Evolutionary conservation across 495 filamentous ascomycete genomes (phyloP).

Genomic region (Annulohypoxylon bovei): DNA sequence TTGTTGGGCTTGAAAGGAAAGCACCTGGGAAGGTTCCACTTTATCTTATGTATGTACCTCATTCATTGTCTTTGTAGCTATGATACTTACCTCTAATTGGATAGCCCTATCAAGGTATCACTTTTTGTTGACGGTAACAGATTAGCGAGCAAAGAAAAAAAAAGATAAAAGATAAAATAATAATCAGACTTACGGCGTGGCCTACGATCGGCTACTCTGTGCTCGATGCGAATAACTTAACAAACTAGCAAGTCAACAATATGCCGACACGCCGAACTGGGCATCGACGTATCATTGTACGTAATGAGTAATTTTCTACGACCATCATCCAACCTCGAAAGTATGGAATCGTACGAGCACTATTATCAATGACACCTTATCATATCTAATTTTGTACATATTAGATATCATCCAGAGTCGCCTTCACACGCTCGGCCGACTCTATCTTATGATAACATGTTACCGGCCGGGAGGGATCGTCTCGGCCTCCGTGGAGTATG

Average conservation of each 20-base stretch:
- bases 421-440: conserved; percentile 25
- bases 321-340: conserved; percentile 22
- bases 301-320: conserved; percentile 34
- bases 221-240: background rate
- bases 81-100: conserved; percentile 20
- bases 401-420: background rate
- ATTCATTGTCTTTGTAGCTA: background rate
- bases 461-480: conserved; percentile 28
- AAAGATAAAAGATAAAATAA: background rate
- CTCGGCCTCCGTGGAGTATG: background rate
- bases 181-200: conserved; percentile 10
- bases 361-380: conserved; percentile 28
- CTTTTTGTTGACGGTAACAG: conserved; percentile 4
- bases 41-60: background rate
- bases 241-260: conserved; percentile 15
- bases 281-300: conserved; percentile 22
- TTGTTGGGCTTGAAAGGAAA: background rate
- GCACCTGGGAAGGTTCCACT: background rate
- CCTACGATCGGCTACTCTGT: conserved; percentile 6
- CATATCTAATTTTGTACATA: background rate
- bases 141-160: conserved; percentile 12
- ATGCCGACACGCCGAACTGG: conserved; percentile 26
- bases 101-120: conserved; percentile 33
- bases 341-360: conserved; percentile 29
- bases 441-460: conserved; percentile 24